Evolutionary conservation across 768 basidiomycete species (phyloP).

Genomic region (Mycena metata): DNA sequence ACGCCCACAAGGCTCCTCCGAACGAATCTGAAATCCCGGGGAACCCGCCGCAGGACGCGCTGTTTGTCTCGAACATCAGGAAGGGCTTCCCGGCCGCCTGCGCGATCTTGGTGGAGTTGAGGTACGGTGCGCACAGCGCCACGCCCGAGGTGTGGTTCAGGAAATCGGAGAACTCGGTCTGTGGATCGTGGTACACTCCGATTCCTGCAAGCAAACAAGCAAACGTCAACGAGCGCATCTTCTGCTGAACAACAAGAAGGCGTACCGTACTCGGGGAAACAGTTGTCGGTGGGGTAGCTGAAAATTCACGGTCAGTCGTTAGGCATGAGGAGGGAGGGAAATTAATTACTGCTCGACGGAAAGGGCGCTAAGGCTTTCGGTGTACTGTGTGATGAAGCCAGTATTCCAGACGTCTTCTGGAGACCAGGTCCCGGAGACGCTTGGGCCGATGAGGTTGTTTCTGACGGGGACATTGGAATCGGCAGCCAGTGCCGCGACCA

Average conservation of each 20-base stretch:
- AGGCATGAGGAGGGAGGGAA: not conserved
- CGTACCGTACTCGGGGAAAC: conserved; percentile 58
- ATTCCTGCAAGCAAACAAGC: conserved; percentile 39
- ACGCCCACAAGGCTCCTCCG: conserved; percentile 66
- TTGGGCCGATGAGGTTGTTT: conserved; percentile 59
- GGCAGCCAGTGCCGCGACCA: conserved; percentile 50
- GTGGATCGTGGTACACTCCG: conserved; percentile 57
- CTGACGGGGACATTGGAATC: conserved; percentile 42
- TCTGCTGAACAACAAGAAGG: no score
- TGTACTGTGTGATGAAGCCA: conserved; percentile 52
- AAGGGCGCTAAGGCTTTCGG: conserved; percentile 46
- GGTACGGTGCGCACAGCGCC: conserved; percentile 65
- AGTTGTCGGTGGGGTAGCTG: conserved; percentile 73
- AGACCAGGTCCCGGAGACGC: conserved; percentile 52
- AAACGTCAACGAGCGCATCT: not conserved
- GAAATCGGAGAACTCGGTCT: conserved; percentile 64
- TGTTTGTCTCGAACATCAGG: conserved; percentile 81
- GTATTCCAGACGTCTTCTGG: conserved; percentile 54
- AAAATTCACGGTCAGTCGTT: not conserved
- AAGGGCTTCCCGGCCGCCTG: conserved; percentile 60
- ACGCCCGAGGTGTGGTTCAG: conserved; percentile 71
- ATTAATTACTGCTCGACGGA: conserved; percentile 57
- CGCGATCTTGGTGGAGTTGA: conserved; percentile 61
- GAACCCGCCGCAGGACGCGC: conserved; percentile 78
- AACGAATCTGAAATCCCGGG: conserved; percentile 73